These are phyloP conservation scores for Nothophaeocryptopus gaeumannii DNA, from an alignment of 2,329 filamentous ascomycete genomes.

Conservation along the genomic window DNA sequence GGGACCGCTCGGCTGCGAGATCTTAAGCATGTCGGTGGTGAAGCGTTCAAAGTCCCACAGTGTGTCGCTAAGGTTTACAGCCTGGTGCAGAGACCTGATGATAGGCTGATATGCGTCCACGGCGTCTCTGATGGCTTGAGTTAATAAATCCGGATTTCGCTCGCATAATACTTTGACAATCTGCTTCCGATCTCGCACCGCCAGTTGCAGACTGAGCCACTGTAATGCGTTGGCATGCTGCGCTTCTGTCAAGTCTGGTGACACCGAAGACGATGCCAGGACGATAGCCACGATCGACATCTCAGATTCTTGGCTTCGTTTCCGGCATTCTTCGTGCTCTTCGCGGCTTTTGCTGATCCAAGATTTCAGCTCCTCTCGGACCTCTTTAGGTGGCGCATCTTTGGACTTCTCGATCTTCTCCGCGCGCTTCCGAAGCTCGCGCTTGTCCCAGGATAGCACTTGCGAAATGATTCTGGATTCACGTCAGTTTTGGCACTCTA, in stretches of 20 bases:
- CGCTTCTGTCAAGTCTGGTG: conserved; percentile 51
- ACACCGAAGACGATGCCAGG: conserved; percentile 52
- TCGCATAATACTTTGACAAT: conserved; percentile 66
- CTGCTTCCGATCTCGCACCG: conserved; percentile 69
- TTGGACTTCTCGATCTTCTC: conserved; percentile 64
- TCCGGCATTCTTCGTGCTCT: conserved; percentile 59
- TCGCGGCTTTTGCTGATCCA: conserved; percentile 54
- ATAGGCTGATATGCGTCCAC: conserved; percentile 71
- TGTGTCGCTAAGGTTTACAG: conserved; percentile 68
- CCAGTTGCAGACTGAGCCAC: conserved; percentile 69
- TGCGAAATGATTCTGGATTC: conserved; percentile 65
- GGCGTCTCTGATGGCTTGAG: conserved; percentile 61
- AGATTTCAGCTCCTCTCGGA: conserved; percentile 59
- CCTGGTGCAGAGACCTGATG: conserved; percentile 68
- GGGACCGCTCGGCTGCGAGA: conserved; percentile 36
- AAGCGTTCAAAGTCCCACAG: conserved; percentile 66
- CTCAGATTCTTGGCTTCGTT: conserved; percentile 51
- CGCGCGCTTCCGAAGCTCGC: conserved; percentile 64
- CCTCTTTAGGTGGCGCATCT: conserved; percentile 57
- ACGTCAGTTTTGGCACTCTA: background rate
- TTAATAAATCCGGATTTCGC: conserved; percentile 69
- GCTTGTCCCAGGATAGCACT: conserved; percentile 69
- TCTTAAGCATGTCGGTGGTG: conserved; percentile 67
- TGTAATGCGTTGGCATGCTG: conserved; percentile 66
- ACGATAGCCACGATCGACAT: conserved; percentile 67